phyloP scores from a whole-genome alignment of 495 filamentous ascomycete genomes.

The Penicillium desertorum region DNA sequence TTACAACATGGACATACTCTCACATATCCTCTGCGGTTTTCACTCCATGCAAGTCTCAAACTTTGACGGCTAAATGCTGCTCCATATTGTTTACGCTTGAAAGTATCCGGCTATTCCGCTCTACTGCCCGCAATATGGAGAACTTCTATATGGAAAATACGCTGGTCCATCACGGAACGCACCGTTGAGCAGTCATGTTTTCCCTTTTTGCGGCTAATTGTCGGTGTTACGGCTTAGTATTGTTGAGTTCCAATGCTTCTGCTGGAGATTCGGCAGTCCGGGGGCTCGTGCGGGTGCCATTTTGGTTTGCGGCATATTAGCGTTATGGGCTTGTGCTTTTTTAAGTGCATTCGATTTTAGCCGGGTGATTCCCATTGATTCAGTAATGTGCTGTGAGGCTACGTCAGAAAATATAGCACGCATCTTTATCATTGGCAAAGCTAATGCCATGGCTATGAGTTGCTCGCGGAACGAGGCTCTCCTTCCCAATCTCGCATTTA shows the following conservation, averaged over 20 bases:
- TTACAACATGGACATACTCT: neutral
- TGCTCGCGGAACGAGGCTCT: neutral
- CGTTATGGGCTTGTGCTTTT: neutral
- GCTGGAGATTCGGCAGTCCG: neutral
- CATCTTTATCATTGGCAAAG: neutral
- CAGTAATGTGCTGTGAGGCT: neutral
- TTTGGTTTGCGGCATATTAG: neutral
- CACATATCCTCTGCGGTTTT: too few species aligned
- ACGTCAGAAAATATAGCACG: neutral
- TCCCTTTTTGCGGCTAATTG: slow-evolving; percentile 2
- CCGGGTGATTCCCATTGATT: neutral
- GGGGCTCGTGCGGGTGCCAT: neutral
- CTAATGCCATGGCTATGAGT: neutral
- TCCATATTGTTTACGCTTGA: neutral
- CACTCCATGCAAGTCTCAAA: neutral
- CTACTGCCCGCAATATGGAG: neutral
- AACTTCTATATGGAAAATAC: neutral
- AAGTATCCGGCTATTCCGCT: neutral
- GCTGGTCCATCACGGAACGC: slow-evolving; percentile 8
- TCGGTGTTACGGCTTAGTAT: neutral
- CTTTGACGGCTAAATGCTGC: neutral
- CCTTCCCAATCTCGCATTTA: neutral
- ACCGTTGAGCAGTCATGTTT: neutral
- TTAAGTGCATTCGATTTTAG: neutral
- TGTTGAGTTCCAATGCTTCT: neutral